Conservation (phyloP, 2,329 filamentous ascomycete genomes). For the Bretziella fagacearum region DNA sequence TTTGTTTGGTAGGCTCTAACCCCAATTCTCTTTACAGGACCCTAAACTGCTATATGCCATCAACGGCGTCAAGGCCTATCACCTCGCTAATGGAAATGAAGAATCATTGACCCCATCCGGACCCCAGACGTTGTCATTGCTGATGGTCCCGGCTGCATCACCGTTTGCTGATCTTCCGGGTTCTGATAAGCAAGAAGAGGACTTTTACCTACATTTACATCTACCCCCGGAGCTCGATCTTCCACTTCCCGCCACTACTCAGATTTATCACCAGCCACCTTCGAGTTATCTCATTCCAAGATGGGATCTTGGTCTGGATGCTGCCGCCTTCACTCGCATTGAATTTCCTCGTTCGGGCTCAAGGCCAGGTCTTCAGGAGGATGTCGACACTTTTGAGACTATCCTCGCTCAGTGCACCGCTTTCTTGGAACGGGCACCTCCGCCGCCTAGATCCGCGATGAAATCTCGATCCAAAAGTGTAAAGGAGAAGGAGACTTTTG, state of each 20-base stretch:
- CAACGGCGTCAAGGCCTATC: conserved; percentile 76
- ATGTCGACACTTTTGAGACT: conserved; percentile 91
- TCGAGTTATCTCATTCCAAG: conserved; percentile 85
- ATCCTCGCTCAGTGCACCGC: conserved; percentile 96
- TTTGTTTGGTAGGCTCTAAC: no score
- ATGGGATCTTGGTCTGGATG: conserved; percentile 80
- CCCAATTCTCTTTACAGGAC: conserved; percentile 26
- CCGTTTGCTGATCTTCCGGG: conserved; percentile 41
- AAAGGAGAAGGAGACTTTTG: conserved; percentile 25
- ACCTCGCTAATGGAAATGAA: conserved; percentile 78
- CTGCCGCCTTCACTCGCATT: conserved; percentile 80
- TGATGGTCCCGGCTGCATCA: conserved; percentile 89
- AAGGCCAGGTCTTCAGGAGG: conserved; percentile 65
- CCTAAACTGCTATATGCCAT: conserved; percentile 54
- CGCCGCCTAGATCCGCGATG: conserved; percentile 28
- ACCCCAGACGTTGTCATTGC: conserved; percentile 74
- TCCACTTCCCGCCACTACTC: conserved; percentile 82
- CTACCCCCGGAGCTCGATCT: conserved; percentile 88
- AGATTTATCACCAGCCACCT: conserved; percentile 92
- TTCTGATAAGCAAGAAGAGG: conserved; percentile 53
- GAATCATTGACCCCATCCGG: conserved; percentile 66
- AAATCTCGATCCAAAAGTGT: conserved; percentile 22
- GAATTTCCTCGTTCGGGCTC: conserved; percentile 66
- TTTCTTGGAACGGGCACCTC: conserved; percentile 69
- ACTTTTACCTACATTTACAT: conserved; percentile 94